Evolutionary conservation across 1,284 basidiomycete species (phyloP), one percentile per base, ranked within the genome.

Genomic region (Fistulinella cinereoalba): DNA sequence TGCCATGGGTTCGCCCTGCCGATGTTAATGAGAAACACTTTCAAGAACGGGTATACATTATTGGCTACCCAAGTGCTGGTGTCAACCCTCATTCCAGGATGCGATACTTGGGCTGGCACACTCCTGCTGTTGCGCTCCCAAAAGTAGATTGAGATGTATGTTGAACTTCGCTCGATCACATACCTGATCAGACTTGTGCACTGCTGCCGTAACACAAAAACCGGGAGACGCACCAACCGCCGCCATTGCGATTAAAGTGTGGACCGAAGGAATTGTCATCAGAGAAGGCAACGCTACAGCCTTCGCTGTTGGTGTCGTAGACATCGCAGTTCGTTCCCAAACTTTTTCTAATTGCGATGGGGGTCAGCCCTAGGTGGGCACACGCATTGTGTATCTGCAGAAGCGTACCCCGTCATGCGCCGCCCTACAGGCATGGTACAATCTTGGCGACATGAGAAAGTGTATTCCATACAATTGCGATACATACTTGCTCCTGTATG

Each of bases 341-440:
- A 3, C 64, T 40, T 0, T 62, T 70, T 16, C 76, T 79, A 18
- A 15, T 18, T 16, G 11, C 34, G 21, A 3, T 10, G 18, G n/a
- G 32, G 51, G 22, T 12, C 12, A 13, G 7, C 12, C 23, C 16
- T 22, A 11, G 8, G 15, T 7, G 34, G 16, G n/a, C n/a, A n/a
- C n/a, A n/a, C n/a, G n/a, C n/a, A n/a, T n/a, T 8, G 12, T 12
- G n/a, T n/a, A 4, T 12, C 3, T 15, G 13, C 6, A 15, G n/a
- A 10, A n/a, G 27, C 65, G 53, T 53, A 81, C 79, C 81, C 79
- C 23, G 71, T 77, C 61, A 78, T 66, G 18, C 60, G 42, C 25
- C 76, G 71, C 2, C 61, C 65, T 6, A 65, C 46, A 12, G 82
- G 80, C 75, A 88, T 79, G 6, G 72, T 73, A 60, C 87, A 88